Evolutionary conservation across 2,329 filamentous ascomycete genomes (phyloP).

Genomic region (Tolypocladium endophyticum): DNA sequence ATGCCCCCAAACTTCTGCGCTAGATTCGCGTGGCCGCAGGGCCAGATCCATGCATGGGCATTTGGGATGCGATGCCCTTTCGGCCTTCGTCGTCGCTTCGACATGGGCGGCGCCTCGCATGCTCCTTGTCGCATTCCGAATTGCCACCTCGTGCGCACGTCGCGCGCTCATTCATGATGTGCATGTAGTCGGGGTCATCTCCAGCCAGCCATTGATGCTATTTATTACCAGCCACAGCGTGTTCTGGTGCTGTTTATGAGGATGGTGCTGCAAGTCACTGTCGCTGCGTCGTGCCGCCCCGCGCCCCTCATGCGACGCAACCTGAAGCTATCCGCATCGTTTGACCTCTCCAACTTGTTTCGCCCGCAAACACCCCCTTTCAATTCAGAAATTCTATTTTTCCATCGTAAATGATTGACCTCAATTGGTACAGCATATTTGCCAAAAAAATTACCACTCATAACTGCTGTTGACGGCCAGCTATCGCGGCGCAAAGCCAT

Average conservation of each 20-base stretch:
- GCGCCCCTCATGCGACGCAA: not conserved
- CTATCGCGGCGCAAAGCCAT: not conserved
- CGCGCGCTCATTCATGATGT: not conserved
- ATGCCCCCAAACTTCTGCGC: conserved; percentile 11
- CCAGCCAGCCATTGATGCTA: conserved; percentile 6
- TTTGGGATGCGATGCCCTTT: not conserved
- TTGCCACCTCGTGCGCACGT: conserved; percentile 10
- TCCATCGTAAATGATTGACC: not conserved
- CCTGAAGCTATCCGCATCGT: conserved; percentile 23
- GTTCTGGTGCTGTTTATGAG: conserved; percentile 6
- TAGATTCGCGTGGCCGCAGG: not conserved
- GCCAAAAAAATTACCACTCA: not conserved
- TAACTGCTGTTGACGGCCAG: not conserved
- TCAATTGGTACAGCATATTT: not conserved
- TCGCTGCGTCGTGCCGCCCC: not conserved
- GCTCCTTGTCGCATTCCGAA: conserved; percentile 20
- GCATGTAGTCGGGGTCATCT: not conserved
- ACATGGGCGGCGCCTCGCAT: conserved; percentile 7
- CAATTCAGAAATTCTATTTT: not conserved
- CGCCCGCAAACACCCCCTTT: not conserved
- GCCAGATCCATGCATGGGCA: no score
- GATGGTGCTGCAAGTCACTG: conserved; percentile 16
- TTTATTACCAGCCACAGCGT: conserved; percentile 4
- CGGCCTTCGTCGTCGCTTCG: not conserved
- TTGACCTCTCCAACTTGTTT: conserved; percentile 7